These are phyloP conservation scores for Durotheca rogersii DNA, from an alignment of 495 filamentous ascomycete species.

Conservation along the genomic window DNA sequence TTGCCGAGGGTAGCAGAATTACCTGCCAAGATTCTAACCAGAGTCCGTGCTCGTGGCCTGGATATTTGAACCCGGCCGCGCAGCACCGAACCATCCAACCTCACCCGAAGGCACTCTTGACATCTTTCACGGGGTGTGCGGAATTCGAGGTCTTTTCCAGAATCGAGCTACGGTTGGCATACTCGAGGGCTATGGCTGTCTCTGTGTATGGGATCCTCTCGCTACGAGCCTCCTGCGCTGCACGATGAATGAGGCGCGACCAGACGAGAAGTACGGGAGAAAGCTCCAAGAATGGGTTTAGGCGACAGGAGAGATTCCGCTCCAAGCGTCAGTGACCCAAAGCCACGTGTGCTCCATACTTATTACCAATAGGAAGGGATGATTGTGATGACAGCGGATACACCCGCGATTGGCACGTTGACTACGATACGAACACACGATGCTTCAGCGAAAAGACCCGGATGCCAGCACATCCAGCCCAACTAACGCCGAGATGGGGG, in stretches of 20 bases:
- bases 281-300: background rate
- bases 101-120: background rate
- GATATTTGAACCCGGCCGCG: slow-evolving; percentile 10
- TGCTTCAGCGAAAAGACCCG: background rate
- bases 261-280: background rate
- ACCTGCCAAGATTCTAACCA: slow-evolving; percentile 11
- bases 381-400: background rate
- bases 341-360: background rate
- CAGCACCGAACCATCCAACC: background rate
- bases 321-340: background rate
- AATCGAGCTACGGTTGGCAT: background rate
- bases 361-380: too few species aligned
- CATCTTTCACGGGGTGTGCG: too few species aligned
- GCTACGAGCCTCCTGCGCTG: too few species aligned
- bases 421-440: background rate
- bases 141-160: background rate
- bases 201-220: too few species aligned
- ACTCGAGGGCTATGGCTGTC: too few species aligned
- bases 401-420: background rate
- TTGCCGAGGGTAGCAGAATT: slow-evolving; percentile 25
- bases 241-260: background rate
- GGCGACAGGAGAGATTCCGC: background rate
- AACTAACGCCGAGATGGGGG: too few species aligned
- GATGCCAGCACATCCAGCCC: too few species aligned
- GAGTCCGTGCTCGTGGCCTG: background rate